Conservation (phyloP, 129 eudicot species). For the Artemisia annua region DNA sequence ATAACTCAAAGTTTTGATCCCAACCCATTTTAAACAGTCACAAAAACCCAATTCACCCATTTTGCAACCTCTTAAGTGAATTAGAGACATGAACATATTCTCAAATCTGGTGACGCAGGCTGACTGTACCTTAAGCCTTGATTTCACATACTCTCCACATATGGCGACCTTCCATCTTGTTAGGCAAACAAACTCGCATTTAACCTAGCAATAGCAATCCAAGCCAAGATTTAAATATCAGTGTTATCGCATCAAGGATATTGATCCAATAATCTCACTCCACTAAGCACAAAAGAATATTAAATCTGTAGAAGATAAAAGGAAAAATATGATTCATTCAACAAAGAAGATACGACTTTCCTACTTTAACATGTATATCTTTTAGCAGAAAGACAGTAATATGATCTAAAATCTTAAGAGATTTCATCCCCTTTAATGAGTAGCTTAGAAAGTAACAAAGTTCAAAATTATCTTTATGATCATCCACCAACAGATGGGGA, state of each 20-base stretch:
- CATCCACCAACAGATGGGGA: no score
- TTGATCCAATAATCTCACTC: not conserved
- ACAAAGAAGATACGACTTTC: no score
- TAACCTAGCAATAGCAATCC: conserved; percentile 46
- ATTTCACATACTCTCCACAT: conserved; percentile 95
- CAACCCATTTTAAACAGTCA: not conserved
- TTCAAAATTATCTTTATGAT: no score
- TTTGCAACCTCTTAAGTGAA: not conserved
- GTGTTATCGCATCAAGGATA: conserved; percentile 8
- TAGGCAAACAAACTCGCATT: conserved; percentile 72
- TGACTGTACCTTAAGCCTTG: conserved; percentile 67
- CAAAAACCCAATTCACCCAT: not conserved
- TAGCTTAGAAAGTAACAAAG: no score
- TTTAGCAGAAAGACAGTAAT: no score
- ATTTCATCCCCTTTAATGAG: no score
- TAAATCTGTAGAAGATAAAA: not conserved
- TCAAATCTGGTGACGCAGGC: not conserved
- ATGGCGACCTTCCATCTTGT: conserved; percentile 93
- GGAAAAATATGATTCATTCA: not conserved
- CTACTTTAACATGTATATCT: no score
- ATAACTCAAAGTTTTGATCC: not conserved
- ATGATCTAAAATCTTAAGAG: no score
- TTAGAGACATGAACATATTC: conserved; percentile 6
- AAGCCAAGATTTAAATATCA: conserved; percentile 4
- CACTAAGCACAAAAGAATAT: not conserved